phyloP scores from a whole-genome alignment of 306 rosid species.

The Begonia fuchsioides region DNA sequence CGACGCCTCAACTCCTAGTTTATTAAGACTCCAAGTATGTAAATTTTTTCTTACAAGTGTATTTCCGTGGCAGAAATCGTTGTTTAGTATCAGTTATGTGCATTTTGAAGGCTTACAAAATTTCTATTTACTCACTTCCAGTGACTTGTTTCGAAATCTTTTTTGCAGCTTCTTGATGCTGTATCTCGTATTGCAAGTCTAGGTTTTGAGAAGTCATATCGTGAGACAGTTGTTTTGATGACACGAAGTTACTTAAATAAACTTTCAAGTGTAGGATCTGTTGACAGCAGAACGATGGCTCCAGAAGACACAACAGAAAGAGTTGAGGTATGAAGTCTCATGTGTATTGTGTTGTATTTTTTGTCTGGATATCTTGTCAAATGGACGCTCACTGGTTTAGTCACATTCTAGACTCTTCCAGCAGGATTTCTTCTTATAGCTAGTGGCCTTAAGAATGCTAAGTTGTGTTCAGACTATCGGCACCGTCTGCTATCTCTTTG shows the following conservation, averaged over 20 bases:
- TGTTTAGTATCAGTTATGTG: too few species aligned
- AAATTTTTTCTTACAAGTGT: slow-evolving; percentile 29
- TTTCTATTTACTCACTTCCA: too few species aligned
- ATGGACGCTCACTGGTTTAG: slow-evolving; percentile 82
- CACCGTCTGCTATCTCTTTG: slow-evolving; percentile 82
- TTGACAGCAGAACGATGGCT: slow-evolving; percentile 81
- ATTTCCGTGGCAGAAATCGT: slow-evolving; percentile 8
- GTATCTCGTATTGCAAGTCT: slow-evolving; percentile 93
- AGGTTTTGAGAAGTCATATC: slow-evolving; percentile 97
- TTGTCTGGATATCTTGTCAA: slow-evolving; percentile 22
- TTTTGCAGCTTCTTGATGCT: slow-evolving; percentile 85
- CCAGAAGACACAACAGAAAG: slow-evolving; percentile 86
- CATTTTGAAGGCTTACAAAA: too few species aligned
- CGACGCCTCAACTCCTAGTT: slow-evolving; percentile 90
- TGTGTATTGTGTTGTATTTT: slow-evolving; percentile 12
- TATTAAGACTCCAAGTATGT: slow-evolving; percentile 84
- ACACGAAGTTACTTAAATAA: slow-evolving; percentile 90
- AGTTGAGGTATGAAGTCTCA: slow-evolving; percentile 61
- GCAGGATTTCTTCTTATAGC: slow-evolving; percentile 89
- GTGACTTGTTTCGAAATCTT: slow-evolving; percentile 8
- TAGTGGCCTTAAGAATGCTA: slow-evolving; percentile 51
- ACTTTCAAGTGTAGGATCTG: slow-evolving; percentile 79
- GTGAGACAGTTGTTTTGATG: slow-evolving; percentile 92
- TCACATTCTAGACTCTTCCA: slow-evolving; percentile 94
- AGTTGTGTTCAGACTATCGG: slow-evolving; percentile 77